Percentiles rank a stretch among this genome's conserved stretches.
Evolutionary conservation across 225 moss, liverwort and hornwort genomes (phyloP).

Genomic region (Asterella californica): DNA sequence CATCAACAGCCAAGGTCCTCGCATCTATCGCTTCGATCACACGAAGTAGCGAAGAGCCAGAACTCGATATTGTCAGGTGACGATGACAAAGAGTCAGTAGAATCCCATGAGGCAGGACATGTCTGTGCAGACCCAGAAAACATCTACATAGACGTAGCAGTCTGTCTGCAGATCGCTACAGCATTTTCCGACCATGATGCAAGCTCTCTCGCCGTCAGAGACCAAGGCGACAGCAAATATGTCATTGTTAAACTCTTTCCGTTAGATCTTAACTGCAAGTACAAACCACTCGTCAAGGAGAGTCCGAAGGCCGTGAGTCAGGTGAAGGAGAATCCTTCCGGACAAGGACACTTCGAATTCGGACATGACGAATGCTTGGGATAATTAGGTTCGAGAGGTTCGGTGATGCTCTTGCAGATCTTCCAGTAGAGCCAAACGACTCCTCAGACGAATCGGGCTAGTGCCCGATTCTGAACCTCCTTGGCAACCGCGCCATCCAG

Average conservation of each 20-base stretch:
- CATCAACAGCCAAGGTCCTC: background rate
- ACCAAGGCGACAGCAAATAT: background rate
- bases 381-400: too few relatives aligned
- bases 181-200: too few relatives aligned
- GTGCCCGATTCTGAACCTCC: background rate
- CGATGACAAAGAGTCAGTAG: background rate
- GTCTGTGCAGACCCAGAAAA: background rate
- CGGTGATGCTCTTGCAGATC: too few relatives aligned
- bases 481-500: background rate
- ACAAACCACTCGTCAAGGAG: background rate
- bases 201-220: background rate
- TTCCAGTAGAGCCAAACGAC: too few relatives aligned
- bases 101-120: background rate
- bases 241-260: background rate
- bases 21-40: too few relatives aligned
- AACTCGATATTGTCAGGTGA: background rate
- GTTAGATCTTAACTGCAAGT: background rate
- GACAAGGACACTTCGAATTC: too few relatives aligned
- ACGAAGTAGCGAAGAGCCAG: background rate
- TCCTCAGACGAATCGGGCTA: too few relatives aligned
- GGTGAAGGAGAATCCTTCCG: too few relatives aligned
- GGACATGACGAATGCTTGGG: too few relatives aligned
- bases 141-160: background rate
- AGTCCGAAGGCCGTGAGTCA: background rate
- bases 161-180: background rate